Percentiles rank a stretch among this genome's conserved stretches.
Conservation (phyloP, 2,329 filamentous ascomycete genomes). For the Diplodia scrobiculata region DNA sequence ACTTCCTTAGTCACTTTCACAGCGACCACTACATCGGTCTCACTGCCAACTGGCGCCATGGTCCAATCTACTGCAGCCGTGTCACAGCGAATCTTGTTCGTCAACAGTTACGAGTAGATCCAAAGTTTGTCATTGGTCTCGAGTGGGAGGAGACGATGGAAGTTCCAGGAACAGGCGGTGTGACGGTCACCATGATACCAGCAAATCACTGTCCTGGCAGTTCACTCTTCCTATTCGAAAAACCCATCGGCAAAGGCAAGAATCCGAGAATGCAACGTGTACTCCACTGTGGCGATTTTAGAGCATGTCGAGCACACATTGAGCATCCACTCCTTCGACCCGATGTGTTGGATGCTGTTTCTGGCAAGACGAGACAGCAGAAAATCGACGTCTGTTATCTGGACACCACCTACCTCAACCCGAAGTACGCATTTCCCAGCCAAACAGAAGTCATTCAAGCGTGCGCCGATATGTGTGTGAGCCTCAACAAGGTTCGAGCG, state of each 20-base stretch:
- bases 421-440: slow-evolving; percentile 89
- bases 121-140: slow-evolving; percentile 79
- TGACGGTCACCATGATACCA: slow-evolving; percentile 88
- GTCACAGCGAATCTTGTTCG: slow-evolving; percentile 88
- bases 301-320: slow-evolving; percentile 83
- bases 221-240: slow-evolving; percentile 90
- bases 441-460: slow-evolving; percentile 85
- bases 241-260: slow-evolving; percentile 63
- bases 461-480: slow-evolving; percentile 85
- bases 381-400: slow-evolving; percentile 95
- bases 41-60: slow-evolving; percentile 84
- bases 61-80: slow-evolving; percentile 93
- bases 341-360: slow-evolving; percentile 68
- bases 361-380: slow-evolving; percentile 74
- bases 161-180: slow-evolving; percentile 78
- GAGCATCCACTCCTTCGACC: slow-evolving; percentile 79
- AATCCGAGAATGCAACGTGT: slow-evolving; percentile 71
- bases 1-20: slow-evolving; percentile 97
- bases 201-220: slow-evolving; percentile 97
- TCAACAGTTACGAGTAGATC: slow-evolving; percentile 80
- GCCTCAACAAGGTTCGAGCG: slow-evolving; percentile 66
- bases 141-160: slow-evolving; percentile 81
- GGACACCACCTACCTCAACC: slow-evolving; percentile 95
- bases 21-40: slow-evolving; percentile 96
- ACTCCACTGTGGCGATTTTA: slow-evolving; percentile 92